Base-by-base conservation (phyloP, 345 rosid genomes). In the Orychophragmus violaceus region DNA sequence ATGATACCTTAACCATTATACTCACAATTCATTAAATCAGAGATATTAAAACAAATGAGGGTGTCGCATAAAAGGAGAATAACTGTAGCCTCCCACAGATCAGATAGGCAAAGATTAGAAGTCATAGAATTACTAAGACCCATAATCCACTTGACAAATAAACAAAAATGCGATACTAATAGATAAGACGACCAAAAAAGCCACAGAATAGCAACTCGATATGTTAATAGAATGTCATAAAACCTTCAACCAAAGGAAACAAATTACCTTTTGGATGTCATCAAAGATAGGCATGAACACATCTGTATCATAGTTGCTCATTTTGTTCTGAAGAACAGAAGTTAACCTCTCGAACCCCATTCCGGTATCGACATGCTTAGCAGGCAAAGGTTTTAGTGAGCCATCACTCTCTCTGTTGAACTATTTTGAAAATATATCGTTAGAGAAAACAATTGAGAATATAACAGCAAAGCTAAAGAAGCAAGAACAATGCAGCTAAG, bases 231-330 rank as follows among this genome's bases (percentile, higher is more conserved):
- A 65, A 16, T 37, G 35, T 46, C 71, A 55, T 7, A 49, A 57
- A 21, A 37, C 32, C 2, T 2, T 17, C 46, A 35, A 17, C 11
- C 23, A 1, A 41, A 51, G 57, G 52, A 13, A 19, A 59, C 37
- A 66, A 39, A 65, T 72, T 80, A 86, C 99, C 92, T 84, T 79
- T 62, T 82, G 93, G 72, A 94, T 90, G 62, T 87, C 95, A 71
- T 87, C 87, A 75, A 94, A 94, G 64, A 94, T 84, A 64, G 96
- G 99, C 77, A 85, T 9, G 79, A 94, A 94, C 39, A 91, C 91
- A 77, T 94, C 99, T 62, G 99, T 94, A 70, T 94, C 99, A 71
- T 91, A 94, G 74, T 88, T 94, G 93, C 97, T 94, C 96, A 94
- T 90, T 84, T 83, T 88, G 77, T 87, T 85, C 78, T 94, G 99